Percentiles rank a stretch among this genome's conserved stretches.
Conservation (phyloP, 768 basidiomycete genomes). For the Gautieria morchelliformis region DNA sequence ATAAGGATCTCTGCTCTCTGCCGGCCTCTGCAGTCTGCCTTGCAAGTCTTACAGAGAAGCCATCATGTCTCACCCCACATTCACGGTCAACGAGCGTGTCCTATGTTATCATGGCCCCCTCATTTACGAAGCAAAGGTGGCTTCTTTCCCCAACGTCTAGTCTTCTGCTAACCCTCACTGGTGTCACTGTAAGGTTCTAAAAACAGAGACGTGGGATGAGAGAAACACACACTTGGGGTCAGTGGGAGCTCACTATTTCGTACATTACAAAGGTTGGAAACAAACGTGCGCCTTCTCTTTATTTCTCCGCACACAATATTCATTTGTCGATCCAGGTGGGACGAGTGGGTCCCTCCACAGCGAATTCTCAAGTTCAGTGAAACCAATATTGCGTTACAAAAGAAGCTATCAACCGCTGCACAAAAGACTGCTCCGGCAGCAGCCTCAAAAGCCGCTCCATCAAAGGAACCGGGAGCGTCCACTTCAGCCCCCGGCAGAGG, state of each 20-base stretch:
- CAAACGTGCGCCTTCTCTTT: constrained; percentile 56
- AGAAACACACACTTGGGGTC: constrained; percentile 46
- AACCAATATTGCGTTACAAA: constrained; percentile 68
- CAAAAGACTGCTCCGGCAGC: constrained; percentile 12
- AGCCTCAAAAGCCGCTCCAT: constrained; percentile 5
- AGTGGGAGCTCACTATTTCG: constrained; percentile 79
- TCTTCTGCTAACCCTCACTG: not conserved
- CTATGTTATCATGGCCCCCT: constrained; percentile 93
- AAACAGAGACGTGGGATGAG: constrained; percentile 55
- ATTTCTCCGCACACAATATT: not conserved
- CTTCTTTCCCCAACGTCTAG: constrained; percentile 6
- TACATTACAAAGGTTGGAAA: constrained; percentile 99
- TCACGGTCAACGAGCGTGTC: constrained; percentile 62
- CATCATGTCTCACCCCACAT: constrained; percentile 21
- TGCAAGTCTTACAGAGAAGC: no score
- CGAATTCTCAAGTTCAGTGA: constrained; percentile 84
- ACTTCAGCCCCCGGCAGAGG: constrained; percentile 18
- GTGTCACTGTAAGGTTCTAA: constrained; percentile 51
- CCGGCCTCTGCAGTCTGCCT: no score
- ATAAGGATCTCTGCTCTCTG: no score
- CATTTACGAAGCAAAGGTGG: constrained; percentile 84
- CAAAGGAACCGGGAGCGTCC: constrained; percentile 10
- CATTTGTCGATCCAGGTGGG: constrained; percentile 57
- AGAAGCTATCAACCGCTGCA: constrained; percentile 33
- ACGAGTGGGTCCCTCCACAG: constrained; percentile 85